Conservation (phyloP, 129 eudicot genomes). For the Solidago caesia region DNA sequence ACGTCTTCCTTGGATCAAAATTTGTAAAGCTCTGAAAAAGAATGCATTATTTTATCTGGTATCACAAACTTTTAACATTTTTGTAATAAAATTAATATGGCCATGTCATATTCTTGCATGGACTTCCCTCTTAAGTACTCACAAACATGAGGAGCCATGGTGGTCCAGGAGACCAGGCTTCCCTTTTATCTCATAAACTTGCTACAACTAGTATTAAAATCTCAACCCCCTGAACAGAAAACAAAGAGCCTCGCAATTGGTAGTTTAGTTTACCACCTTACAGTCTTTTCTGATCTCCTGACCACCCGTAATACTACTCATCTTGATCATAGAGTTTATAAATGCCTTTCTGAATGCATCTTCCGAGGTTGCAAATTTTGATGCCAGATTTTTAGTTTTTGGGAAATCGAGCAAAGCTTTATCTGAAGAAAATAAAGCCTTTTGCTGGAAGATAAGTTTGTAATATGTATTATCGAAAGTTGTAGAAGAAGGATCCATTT, state of each 20-base stretch:
- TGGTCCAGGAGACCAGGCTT: background rate
- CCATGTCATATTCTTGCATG: constrained; percentile 21
- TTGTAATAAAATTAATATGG: constrained; percentile 21
- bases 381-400: constrained; percentile 51
- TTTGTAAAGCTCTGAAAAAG: constrained; percentile 3
- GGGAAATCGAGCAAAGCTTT: constrained; percentile 68
- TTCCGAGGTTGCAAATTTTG: constrained; percentile 57
- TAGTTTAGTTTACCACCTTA: constrained; percentile 53
- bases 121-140: background rate
- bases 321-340: constrained; percentile 77
- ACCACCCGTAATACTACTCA: constrained; percentile 88
- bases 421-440: constrained; percentile 65
- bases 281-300: constrained; percentile 79
- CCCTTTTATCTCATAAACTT: constrained; percentile 26
- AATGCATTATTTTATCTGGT: constrained; percentile 5
- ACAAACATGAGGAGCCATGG: background rate
- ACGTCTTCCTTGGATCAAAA: background rate
- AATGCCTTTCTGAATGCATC: constrained; percentile 61
- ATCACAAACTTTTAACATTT: constrained; percentile 15
- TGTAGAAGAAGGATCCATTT: constrained; percentile 76
- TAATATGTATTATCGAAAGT: constrained; percentile 70
- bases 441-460: constrained; percentile 63
- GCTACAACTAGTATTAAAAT: constrained; percentile 11
- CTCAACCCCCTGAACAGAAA: constrained; percentile 11
- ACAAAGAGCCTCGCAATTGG: background rate